These are phyloP conservation scores for Talaromyces albobiverticillius DNA, from an alignment of 2,329 filamentous ascomycete species.

Conservation along the genomic window DNA sequence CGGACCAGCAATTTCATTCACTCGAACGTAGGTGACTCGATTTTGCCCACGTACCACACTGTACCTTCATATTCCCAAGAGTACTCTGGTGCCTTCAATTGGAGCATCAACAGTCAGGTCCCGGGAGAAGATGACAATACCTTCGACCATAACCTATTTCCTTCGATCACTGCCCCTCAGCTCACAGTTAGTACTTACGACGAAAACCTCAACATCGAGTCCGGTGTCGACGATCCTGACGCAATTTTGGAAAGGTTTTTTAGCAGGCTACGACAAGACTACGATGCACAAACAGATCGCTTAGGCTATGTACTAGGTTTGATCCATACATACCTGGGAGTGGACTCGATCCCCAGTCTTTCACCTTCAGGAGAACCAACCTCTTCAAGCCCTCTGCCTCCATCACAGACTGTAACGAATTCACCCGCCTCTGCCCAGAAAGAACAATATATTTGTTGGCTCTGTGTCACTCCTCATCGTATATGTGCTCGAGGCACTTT, in stretches of 20 bases:
- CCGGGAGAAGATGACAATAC: background rate
- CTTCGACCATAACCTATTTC: background rate
- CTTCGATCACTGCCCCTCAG: background rate
- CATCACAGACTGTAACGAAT: background rate
- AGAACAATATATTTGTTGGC: background rate
- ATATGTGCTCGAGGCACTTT: constrained; percentile 4
- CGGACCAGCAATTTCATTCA: constrained; percentile 2
- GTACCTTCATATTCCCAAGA: background rate
- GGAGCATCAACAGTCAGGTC: background rate
- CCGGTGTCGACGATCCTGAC: background rate
- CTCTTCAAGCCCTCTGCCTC: too few species aligned
- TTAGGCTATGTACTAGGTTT: background rate
- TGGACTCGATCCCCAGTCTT: background rate
- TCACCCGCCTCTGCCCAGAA: background rate
- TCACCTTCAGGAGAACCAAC: background rate
- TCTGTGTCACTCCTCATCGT: background rate
- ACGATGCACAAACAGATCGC: background rate
- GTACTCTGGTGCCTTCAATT: background rate
- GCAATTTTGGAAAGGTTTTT: background rate
- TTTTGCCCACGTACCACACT: background rate
- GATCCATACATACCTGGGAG: constrained; percentile 1
- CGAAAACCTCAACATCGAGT: background rate
- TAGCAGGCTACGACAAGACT: background rate
- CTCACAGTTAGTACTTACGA: background rate
- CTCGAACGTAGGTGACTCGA: constrained; percentile 6